Evolutionary conservation across 805 yeast genomes (phyloP).

Genomic region (Monosporozyma solicola): DNA sequence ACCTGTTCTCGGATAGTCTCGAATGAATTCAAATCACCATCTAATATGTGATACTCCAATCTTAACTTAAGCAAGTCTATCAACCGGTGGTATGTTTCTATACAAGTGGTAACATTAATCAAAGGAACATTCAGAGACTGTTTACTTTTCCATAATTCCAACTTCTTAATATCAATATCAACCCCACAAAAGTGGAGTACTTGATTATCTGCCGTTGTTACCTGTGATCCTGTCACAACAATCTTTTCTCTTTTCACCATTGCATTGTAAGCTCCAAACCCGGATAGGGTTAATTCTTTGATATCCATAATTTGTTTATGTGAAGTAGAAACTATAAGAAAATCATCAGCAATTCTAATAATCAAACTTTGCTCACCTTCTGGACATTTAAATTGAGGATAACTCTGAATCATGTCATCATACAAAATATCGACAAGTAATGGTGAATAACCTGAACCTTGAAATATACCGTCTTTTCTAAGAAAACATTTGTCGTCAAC

Average conservation of each 20-base stretch:
- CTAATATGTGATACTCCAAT: slow-evolving; percentile 26
- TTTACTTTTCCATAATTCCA: slow-evolving; percentile 32
- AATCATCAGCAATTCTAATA: slow-evolving; percentile 76
- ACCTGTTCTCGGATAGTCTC: slow-evolving; percentile 6
- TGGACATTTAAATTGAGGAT: slow-evolving; percentile 23
- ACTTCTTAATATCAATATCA: slow-evolving; percentile 26
- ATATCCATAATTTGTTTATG: slow-evolving; percentile 25
- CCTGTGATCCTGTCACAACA: slow-evolving; percentile 17
- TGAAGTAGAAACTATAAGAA: slow-evolving; percentile 52
- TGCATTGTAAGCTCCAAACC: slow-evolving; percentile 38
- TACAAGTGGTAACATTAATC: slow-evolving; percentile 8
- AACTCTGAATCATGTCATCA: slow-evolving; percentile 44
- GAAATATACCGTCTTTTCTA: slow-evolving; percentile 69
- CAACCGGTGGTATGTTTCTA: slow-evolving; percentile 20
- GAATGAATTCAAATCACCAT: slow-evolving; percentile 13
- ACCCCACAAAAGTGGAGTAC: slow-evolving; percentile 37
- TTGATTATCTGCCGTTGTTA: not conserved
- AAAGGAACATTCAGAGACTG: slow-evolving; percentile 13
- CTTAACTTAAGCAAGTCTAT: slow-evolving; percentile 26
- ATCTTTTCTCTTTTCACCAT: slow-evolving; percentile 35
- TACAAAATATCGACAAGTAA: slow-evolving; percentile 66
- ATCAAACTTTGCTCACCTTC: slow-evolving; percentile 30
- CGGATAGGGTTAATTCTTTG: slow-evolving; percentile 24
- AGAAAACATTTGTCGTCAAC: slow-evolving; percentile 32
- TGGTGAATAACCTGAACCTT: slow-evolving; percentile 74